Base-by-base conservation (phyloP, 306 rosid species). In the Gleditsia sinensis region DNA sequence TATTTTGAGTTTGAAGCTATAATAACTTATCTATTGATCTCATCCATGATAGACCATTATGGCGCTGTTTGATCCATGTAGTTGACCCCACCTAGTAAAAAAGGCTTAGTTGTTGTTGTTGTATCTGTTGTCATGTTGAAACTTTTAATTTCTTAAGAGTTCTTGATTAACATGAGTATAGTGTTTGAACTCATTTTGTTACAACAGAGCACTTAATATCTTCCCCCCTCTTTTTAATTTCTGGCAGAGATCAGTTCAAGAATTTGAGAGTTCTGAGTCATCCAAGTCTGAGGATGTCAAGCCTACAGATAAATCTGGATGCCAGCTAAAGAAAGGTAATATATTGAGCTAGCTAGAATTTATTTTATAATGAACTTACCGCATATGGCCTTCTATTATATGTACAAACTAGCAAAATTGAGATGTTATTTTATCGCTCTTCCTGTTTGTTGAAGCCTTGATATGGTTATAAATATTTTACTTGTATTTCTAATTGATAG, bases 311-410 rank as follows among this genome's bases (percentile, higher is more conserved):
- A 75, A 84, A 55, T 86, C 84, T 49, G 78, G 81, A 82, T 66
- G 75, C 75, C 89, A 86, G 25, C 67, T 94, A 61, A 91, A 82
- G 81, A 94, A 87, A 94, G 98, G 98, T 91, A 70, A 66, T 60
- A 28, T 43, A 49, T 78, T 78, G 14, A 37, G 27, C 50, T 62
- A 54, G 67, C 67, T 57, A 61, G 30, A 60, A 57, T 13, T 57
- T 57, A 37, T 66, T 21, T 71, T 32, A 7, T 61, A 50, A 65
- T 57, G 56, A 67, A 36, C 49, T 67, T 82, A 65, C 42, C 21
- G 3, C 19, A 58, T 66, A 48, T 78, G 81, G 50, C 51, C 57
- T 56, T 57, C 14, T 53, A 34, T 66, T 24, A 14, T 68, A 51
- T 68, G 68, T 62, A 23, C 36, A n/a, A 32, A 19, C 14, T 20